phyloP scores from a whole-genome alignment of 2,329 filamentous ascomycete species.

The Fusarium pininemorale region DNA sequence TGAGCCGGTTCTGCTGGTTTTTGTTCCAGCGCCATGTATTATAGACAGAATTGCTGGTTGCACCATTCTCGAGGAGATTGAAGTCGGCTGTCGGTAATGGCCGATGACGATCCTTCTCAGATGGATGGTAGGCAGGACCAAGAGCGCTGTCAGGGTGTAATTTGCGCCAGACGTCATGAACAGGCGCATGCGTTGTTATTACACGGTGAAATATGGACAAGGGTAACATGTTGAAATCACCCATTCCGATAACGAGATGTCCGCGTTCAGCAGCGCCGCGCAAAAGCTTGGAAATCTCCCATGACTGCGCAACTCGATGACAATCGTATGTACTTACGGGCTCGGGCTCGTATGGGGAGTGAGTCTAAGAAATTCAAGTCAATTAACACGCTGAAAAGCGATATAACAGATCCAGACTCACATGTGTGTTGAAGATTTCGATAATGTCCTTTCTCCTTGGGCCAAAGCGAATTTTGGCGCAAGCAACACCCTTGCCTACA shows the following conservation, averaged over 20 bases:
- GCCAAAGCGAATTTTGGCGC: conserved; percentile 79
- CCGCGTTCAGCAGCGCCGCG: conserved; percentile 81
- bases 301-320: conserved; percentile 91
- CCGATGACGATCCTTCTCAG: conserved; percentile 71
- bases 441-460: conserved; percentile 70
- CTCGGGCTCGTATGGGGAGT: conserved; percentile 86
- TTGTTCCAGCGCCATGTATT: conserved; percentile 96
- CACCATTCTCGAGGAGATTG: conserved; percentile 83
- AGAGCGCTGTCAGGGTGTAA: conserved; percentile 85
- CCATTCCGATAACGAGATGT: conserved; percentile 84
- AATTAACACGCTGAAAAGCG: background rate
- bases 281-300: conserved; percentile 93
- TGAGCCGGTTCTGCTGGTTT: conserved; percentile 72
- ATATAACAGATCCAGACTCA: conserved; percentile 48
- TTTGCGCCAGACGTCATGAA: conserved; percentile 85
- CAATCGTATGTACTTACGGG: conserved; percentile 86
- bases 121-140: conserved; percentile 73
- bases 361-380: conserved; percentile 56
- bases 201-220: conserved; percentile 84
- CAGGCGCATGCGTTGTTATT: conserved; percentile 79
- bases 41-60: conserved; percentile 83
- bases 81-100: conserved; percentile 79
- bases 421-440: conserved; percentile 94
- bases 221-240: conserved; percentile 98
- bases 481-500: conserved; percentile 93